Evolutionary conservation across 768 basidiomycete genomes (phyloP).

Genomic region (Royoungia palumana): DNA sequence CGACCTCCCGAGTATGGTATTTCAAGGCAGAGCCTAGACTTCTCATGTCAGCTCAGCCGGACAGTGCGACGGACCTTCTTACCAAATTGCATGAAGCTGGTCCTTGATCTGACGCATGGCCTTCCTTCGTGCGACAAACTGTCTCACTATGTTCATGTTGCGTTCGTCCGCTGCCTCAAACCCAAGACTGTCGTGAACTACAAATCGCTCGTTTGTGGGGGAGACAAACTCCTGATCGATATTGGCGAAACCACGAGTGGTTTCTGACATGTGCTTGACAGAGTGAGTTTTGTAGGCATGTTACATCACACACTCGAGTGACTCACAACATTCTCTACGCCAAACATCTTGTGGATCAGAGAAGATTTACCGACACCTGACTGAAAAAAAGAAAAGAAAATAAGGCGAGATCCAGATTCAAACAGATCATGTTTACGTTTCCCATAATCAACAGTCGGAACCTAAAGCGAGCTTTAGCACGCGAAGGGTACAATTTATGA

Average conservation of each 20-base stretch:
- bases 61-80: not conserved
- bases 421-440: no score
- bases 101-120: slow-evolving; percentile 1
- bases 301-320: not conserved
- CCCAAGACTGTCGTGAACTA: slow-evolving; percentile 18
- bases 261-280: slow-evolving; percentile 3
- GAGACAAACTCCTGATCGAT: slow-evolving; percentile 16
- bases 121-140: slow-evolving; percentile 6
- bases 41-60: not conserved
- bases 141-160: slow-evolving; percentile 2
- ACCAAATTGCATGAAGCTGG: slow-evolving; percentile 17
- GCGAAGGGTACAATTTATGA: no score
- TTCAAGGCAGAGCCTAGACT: not conserved
- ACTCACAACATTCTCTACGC: slow-evolving; percentile 11
- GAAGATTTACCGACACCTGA: slow-evolving; percentile 16
- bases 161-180: slow-evolving; percentile 11
- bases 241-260: slow-evolving; percentile 1
- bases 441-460: not conserved
- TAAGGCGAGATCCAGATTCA: no score
- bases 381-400: not conserved
- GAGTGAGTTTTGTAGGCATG: not conserved
- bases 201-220: slow-evolving; percentile 11
- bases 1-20: not conserved
- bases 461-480: no score
- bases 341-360: slow-evolving; percentile 11